A percentile compares a stretch with the other conserved stretches of the same genome.
Evolutionary conservation across 331 rosid species (phyloP).

Genomic region (Pyracantha coccinea): DNA sequence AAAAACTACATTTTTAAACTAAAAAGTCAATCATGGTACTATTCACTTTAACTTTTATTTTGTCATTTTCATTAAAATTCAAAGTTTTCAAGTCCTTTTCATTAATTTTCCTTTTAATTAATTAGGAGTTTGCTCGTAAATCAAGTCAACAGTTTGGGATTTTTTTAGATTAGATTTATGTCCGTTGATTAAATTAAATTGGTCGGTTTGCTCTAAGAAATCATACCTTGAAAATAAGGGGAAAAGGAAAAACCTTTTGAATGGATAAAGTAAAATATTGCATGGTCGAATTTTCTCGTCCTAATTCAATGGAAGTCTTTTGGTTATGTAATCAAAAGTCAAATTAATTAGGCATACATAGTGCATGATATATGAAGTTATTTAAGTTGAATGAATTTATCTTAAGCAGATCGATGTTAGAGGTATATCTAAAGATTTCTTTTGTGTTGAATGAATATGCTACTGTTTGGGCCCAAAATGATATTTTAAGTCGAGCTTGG

Average conservation of each 20-base stretch:
- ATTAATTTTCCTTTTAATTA: no score
- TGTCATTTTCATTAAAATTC: no score
- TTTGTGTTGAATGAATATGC: background rate
- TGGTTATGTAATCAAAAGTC: background rate
- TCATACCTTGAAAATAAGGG: background rate
- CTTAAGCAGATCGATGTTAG: background rate
- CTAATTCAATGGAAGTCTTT: background rate
- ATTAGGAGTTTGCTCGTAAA: background rate
- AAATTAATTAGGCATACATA: background rate
- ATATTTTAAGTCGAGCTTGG: no score
- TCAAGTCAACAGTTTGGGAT: background rate
- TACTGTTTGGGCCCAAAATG: no score
- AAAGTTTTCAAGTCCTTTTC: no score
- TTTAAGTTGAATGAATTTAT: no score
- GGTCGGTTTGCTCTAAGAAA: background rate
- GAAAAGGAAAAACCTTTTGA: background rate
- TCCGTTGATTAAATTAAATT: background rate
- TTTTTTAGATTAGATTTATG: background rate
- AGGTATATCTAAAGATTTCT: background rate
- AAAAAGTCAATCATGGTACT: no score
- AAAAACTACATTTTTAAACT: no score
- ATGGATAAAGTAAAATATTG: background rate
- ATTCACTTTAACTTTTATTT: no score
- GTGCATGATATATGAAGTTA: background rate
- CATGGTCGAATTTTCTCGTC: background rate